Conservation (phyloP, 108 stramenopile genomes). For the Nitzschia sp. region DNA sequence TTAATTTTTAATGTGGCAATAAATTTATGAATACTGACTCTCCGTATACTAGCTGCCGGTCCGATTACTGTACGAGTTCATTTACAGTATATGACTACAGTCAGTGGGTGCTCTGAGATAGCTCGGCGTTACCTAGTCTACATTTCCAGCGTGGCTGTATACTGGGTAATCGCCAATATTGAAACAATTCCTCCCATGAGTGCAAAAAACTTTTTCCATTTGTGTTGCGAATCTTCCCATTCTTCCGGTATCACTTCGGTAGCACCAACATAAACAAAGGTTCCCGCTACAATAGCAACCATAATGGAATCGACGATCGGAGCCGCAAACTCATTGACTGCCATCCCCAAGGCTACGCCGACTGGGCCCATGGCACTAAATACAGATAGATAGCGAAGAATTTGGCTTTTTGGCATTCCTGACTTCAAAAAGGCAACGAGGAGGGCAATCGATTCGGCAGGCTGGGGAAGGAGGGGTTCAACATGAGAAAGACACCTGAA, state of each 20-base stretch:
- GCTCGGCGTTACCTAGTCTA: too few relatives aligned
- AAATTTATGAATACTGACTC: too few relatives aligned
- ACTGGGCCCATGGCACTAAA: slow-evolving; percentile 91
- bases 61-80: too few relatives aligned
- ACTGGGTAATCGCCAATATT: slow-evolving; percentile 86
- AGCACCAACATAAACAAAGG: slow-evolving; percentile 98
- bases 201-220: slow-evolving; percentile 92
- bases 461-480: slow-evolving; percentile 37
- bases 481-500: neutral
- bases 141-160: slow-evolving; percentile 68
- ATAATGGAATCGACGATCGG: slow-evolving; percentile 93
- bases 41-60: too few relatives aligned
- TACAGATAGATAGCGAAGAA: slow-evolving; percentile 75
- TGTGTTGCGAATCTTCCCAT: slow-evolving; percentile 91
- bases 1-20: too few relatives aligned
- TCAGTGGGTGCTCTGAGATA: too few relatives aligned
- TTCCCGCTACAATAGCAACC: slow-evolving; percentile 96
- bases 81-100: too few relatives aligned
- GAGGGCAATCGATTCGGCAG: slow-evolving; percentile 96
- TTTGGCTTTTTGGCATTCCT: slow-evolving; percentile 86
- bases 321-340: slow-evolving; percentile 84
- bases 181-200: slow-evolving; percentile 78
- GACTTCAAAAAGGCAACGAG: slow-evolving; percentile 96
- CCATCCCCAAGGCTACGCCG: slow-evolving; percentile 84
- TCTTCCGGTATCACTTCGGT: slow-evolving; percentile 97